Conservation (phyloP, 2,329 filamentous ascomycete species). For the Claviceps monticola region DNA sequence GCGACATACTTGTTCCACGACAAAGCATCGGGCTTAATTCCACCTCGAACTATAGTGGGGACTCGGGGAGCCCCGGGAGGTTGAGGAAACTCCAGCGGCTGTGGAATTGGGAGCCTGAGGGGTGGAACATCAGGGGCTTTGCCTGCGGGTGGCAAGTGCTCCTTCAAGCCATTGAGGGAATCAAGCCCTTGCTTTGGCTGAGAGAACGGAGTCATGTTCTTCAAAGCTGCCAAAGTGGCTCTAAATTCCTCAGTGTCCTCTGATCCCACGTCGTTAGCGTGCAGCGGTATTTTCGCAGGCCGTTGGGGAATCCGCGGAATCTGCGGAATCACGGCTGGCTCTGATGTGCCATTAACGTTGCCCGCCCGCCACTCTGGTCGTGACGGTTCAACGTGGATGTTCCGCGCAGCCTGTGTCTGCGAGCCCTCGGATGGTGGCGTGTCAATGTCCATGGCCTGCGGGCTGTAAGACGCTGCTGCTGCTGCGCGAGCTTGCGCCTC, state of each 20-base stretch:
- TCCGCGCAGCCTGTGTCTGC: conserved; percentile 24
- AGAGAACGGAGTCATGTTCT: conserved; percentile 41
- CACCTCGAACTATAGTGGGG: conserved; percentile 25
- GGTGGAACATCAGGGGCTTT: conserved; percentile 29
- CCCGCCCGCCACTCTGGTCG: conserved; percentile 46
- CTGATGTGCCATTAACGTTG: conserved; percentile 20
- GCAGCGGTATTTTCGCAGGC: conserved; percentile 11
- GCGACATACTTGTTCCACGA: conserved; percentile 38
- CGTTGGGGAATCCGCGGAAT: conserved; percentile 5
- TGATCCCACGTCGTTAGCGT: conserved; percentile 30
- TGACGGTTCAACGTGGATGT: conserved; percentile 44
- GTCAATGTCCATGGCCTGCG: conserved; percentile 54
- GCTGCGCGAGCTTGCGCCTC: conserved; percentile 12
- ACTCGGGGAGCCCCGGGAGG: conserved; percentile 33
- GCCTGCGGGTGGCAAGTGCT: conserved; percentile 43
- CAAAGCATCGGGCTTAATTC: conserved; percentile 26
- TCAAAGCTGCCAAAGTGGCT: conserved; percentile 39
- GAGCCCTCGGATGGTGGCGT: conserved; percentile 25
- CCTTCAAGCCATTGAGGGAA: conserved; percentile 42
- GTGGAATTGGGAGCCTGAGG: conserved; percentile 19
- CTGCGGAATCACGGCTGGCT: conserved; percentile 8
- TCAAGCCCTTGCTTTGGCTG: conserved; percentile 33
- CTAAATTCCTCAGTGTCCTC: conserved; percentile 42
- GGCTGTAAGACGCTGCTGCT: conserved; percentile 26
- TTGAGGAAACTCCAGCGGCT: conserved; percentile 30